Evolutionary conservation across 192 early-diverging fungal species (phyloP), one percentile per base, ranked within the genome.

Genomic region (Chytriomyces hyalinus): DNA sequence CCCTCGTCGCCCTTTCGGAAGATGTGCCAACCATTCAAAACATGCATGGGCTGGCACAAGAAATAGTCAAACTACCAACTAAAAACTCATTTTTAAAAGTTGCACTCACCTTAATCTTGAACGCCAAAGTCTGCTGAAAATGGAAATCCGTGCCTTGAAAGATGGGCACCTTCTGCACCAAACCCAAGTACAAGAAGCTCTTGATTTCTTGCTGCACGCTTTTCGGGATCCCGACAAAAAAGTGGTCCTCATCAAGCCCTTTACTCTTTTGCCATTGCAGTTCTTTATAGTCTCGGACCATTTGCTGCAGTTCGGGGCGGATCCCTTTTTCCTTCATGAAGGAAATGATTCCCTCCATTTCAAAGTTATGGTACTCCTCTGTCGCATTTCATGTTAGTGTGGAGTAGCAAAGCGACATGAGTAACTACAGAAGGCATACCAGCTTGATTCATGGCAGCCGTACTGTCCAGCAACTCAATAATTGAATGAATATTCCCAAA

Each of bases 1-100:
- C 77, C 80, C n/a, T 81, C 80, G 47, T 81, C 80, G 15, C 77
- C 80, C 48, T 81, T 81, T 49, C 80, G 70, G 67, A 81, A 81
- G 0, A 81, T 72, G 24, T 36, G 74, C 80, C 80, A 81, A 5
- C 70, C 78, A 62, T 73, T 50, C 47, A 81, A 48, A 17, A 81
- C 77, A 62, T 73, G 64, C 60, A 81, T 59, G 6, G 80, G 66
- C 80, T 81, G 20, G 20, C 11, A 49, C n/a, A 49, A 26, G 24
- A 26, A 26, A 26, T 26, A 26, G 24, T 26, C 24, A 26, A 26
- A 26, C 24, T 26, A 26, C 24, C 24, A 26, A 26, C 24, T 13
- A 60, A 53, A 1, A 26, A 3, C 0, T 26, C 24, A 26, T 26
- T 57, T 57, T 57, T n/a, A 0, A 57, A 57, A 57, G 51, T 57